phyloP scores from a whole-genome alignment of 768 basidiomycete species.

The Infundibulicybe gibba region DNA sequence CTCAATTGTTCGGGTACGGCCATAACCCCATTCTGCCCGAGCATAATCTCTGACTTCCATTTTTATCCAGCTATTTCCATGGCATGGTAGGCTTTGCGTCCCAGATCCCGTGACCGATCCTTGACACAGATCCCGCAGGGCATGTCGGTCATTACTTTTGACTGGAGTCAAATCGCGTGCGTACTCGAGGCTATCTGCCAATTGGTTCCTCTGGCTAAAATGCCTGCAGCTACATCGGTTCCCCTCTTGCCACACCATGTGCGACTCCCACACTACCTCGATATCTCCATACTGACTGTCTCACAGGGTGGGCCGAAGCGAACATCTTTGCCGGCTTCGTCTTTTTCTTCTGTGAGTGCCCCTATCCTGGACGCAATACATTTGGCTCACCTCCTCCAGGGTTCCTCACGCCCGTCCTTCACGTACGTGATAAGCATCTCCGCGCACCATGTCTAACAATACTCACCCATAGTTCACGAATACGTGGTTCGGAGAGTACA shows the following conservation, averaged over 20 bases:
- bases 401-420: constrained; percentile 59
- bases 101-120: constrained; percentile 31
- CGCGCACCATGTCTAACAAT: neutral
- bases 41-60: neutral
- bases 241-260: constrained; percentile 49
- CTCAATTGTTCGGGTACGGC: constrained; percentile 43
- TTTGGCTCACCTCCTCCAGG: constrained; percentile 17
- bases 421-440: constrained; percentile 27
- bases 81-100: constrained; percentile 41
- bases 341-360: constrained; percentile 57
- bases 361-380: neutral
- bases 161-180: constrained; percentile 61
- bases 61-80: constrained; percentile 28
- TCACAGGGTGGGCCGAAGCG: constrained; percentile 75
- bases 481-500: constrained; percentile 50
- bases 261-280: too few species aligned
- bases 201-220: neutral
- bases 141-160: constrained; percentile 44
- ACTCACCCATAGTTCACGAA: constrained; percentile 48
- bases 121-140: constrained; percentile 24
- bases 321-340: constrained; percentile 62
- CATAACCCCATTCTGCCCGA: neutral
- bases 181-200: constrained; percentile 6
- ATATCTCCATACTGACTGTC: too few species aligned
- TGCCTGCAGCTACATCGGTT: constrained; percentile 36